Percentiles rank a stretch among this genome's conserved stretches.
phyloP scores from a whole-genome alignment of 352 stramenopile species.

The Hyaloperonospora arabidopsidis region DNA sequence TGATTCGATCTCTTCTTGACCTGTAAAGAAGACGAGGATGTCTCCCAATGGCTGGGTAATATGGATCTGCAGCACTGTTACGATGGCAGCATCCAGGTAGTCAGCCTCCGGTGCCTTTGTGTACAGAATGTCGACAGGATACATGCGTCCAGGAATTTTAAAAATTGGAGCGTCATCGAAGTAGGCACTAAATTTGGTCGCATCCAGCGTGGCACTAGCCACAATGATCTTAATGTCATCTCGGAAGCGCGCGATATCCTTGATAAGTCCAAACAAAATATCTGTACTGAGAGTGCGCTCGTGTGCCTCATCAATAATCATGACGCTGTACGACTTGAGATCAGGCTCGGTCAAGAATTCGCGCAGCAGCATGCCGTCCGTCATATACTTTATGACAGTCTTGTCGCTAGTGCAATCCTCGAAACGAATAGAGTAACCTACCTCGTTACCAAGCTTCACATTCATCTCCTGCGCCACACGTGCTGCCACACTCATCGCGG shows the following conservation, averaged over 20 bases:
- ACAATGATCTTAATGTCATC: constrained; percentile 98
- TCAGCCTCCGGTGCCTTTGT: constrained; percentile 97
- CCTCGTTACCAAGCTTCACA: constrained; percentile 94
- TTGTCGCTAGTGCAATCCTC: constrained; percentile 98
- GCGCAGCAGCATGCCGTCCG: constrained; percentile 98
- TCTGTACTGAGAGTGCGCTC: constrained; percentile 98
- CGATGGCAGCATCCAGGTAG: constrained; percentile 97
- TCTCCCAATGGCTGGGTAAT: constrained; percentile 96
- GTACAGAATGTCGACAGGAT: constrained; percentile 95
- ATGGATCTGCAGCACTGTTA: constrained; percentile 98
- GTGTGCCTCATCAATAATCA: constrained; percentile 99
- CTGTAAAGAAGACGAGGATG: constrained; percentile 99
- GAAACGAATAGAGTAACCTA: constrained; percentile 99
- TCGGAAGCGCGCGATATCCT: constrained; percentile 95
- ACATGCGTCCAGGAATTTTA: constrained; percentile 97
- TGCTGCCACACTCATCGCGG: constrained; percentile 98
- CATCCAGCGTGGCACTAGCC: constrained; percentile 94
- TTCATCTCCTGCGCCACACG: constrained; percentile 98
- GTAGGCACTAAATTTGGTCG: constrained; percentile 98
- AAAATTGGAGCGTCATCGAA: constrained; percentile 99
- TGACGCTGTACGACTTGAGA: constrained; percentile 93
- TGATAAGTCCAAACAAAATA: constrained; percentile 98
- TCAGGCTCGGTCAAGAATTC: constrained; percentile 98
- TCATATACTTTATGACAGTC: constrained; percentile 99
- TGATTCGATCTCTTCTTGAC: constrained; percentile 99